These are phyloP conservation scores for Cercospora janseana DNA, from an alignment of 2,329 filamentous ascomycete genomes.

Conservation along the genomic window DNA sequence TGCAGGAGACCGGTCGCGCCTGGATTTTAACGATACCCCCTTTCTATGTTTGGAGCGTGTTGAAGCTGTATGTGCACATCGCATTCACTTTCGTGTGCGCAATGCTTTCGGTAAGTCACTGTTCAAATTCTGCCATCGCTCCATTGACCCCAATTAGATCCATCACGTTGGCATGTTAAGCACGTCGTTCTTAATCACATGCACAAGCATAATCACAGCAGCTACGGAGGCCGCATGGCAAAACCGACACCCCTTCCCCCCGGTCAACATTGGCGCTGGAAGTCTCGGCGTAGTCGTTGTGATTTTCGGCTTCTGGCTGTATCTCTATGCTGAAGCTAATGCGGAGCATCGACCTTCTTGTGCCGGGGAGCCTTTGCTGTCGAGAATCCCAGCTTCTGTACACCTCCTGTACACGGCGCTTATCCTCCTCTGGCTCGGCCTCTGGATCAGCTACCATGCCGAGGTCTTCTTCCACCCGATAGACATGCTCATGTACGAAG, in stretches of 20 bases:
- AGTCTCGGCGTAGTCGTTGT: constrained; percentile 27
- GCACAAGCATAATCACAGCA: constrained; percentile 37
- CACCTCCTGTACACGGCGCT: constrained; percentile 44
- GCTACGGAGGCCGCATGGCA: constrained; percentile 37
- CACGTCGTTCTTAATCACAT: constrained; percentile 42
- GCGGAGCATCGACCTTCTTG: constrained; percentile 9
- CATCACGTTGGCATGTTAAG: constrained; percentile 42
- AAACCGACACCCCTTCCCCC: constrained; percentile 36
- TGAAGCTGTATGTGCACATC: constrained; percentile 32
- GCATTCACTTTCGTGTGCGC: constrained; percentile 32
- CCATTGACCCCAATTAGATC: constrained; percentile 36
- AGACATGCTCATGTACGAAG: constrained; percentile 54
- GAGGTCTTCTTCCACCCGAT: constrained; percentile 53
- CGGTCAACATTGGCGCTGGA: constrained; percentile 24
- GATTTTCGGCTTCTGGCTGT: constrained; percentile 36
- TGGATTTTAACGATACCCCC: constrained; percentile 42
- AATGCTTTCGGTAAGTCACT: constrained; percentile 33
- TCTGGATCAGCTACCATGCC: constrained; percentile 44
- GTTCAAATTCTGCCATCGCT: not conserved
- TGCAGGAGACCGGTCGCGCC: constrained; percentile 40
- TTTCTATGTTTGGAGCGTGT: constrained; percentile 40
- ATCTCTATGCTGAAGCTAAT: constrained; percentile 29
- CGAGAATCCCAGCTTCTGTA: constrained; percentile 35
- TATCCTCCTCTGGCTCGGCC: constrained; percentile 43
- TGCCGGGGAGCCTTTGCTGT: constrained; percentile 16